Conservation (phyloP, 768 basidiomycete species). For the Thelephora aurantiotincta region DNA sequence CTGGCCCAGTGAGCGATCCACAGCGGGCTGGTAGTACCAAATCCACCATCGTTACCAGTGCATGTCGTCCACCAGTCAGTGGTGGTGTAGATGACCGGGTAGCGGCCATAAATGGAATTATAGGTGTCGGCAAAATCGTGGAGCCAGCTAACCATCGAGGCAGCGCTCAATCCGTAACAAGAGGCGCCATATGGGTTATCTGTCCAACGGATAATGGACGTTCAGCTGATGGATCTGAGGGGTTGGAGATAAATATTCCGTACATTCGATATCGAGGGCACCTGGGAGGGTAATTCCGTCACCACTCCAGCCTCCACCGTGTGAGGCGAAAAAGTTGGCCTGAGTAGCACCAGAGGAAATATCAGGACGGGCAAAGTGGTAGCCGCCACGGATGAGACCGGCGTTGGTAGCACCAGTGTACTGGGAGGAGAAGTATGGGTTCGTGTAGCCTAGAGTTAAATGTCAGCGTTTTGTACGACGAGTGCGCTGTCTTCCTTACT, state of each 20-base stretch:
- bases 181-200: constrained; percentile 36
- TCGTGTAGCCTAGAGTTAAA: constrained; percentile 18
- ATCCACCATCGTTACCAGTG: constrained; percentile 42
- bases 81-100: constrained; percentile 43
- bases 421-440: constrained; percentile 31
- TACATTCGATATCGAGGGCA: constrained; percentile 50
- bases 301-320: constrained; percentile 43
- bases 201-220: constrained; percentile 10
- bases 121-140: constrained; percentile 49
- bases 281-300: constrained; percentile 53
- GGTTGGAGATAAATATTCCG: constrained; percentile 4
- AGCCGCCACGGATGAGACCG: constrained; percentile 42
- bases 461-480: constrained; percentile 7
- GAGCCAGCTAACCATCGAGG: constrained; percentile 53
- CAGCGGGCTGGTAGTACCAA: constrained; percentile 36
- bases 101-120: constrained; percentile 22
- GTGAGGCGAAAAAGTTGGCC: constrained; percentile 40
- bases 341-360: constrained; percentile 40
- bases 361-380: constrained; percentile 48
- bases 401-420: constrained; percentile 42
- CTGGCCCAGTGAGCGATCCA: constrained; percentile 47
- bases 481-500: constrained; percentile 16
- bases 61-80: constrained; percentile 59
- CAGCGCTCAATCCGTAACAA: constrained; percentile 39
- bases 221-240: not conserved